Evolutionary conservation across 2,329 filamentous ascomycete genomes (phyloP).

Genomic region (Shiraia sp.): DNA sequence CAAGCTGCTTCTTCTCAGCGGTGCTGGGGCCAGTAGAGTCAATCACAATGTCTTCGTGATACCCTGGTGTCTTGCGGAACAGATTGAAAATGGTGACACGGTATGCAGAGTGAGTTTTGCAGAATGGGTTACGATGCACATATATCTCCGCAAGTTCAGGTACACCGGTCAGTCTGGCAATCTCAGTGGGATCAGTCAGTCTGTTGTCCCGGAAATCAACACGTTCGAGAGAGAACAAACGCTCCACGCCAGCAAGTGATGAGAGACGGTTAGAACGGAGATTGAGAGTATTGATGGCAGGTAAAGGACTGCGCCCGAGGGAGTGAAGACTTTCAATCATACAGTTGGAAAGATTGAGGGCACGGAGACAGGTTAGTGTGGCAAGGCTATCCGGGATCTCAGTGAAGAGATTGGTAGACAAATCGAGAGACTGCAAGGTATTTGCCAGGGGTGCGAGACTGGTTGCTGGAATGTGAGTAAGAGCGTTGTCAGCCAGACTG

Average conservation of each 20-base stretch:
- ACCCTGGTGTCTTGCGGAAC: slow-evolving; percentile 87
- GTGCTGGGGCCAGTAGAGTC: slow-evolving; percentile 84
- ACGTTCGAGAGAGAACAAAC: slow-evolving; percentile 83
- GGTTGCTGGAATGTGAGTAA: slow-evolving; percentile 75
- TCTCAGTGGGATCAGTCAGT: slow-evolving; percentile 85
- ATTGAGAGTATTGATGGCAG: slow-evolving; percentile 91
- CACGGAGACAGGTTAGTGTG: slow-evolving; percentile 81
- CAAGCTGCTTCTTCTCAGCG: slow-evolving; percentile 79
- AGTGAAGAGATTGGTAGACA: slow-evolving; percentile 91
- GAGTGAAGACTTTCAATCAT: slow-evolving; percentile 97
- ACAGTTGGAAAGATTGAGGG: slow-evolving; percentile 91
- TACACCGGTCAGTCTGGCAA: slow-evolving; percentile 85
- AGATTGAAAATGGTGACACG: slow-evolving; percentile 93
- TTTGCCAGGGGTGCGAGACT: slow-evolving; percentile 83
- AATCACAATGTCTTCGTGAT: slow-evolving; percentile 86
- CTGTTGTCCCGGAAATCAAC: slow-evolving; percentile 90
- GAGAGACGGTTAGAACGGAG: slow-evolving; percentile 84
- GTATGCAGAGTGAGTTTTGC: slow-evolving; percentile 82
- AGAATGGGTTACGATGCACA: slow-evolving; percentile 90
- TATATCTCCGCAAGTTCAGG: slow-evolving; percentile 92
- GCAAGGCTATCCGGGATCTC: slow-evolving; percentile 92
- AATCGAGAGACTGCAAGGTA: slow-evolving; percentile 86
- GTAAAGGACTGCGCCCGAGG: slow-evolving; percentile 80
- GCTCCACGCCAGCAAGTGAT: slow-evolving; percentile 88
- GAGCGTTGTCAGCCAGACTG: slow-evolving; percentile 86